Evolutionary conservation across 1,139 yeast species (phyloP), one percentile per base, ranked within the genome.

Genomic region (Debaryomyces udenii): DNA sequence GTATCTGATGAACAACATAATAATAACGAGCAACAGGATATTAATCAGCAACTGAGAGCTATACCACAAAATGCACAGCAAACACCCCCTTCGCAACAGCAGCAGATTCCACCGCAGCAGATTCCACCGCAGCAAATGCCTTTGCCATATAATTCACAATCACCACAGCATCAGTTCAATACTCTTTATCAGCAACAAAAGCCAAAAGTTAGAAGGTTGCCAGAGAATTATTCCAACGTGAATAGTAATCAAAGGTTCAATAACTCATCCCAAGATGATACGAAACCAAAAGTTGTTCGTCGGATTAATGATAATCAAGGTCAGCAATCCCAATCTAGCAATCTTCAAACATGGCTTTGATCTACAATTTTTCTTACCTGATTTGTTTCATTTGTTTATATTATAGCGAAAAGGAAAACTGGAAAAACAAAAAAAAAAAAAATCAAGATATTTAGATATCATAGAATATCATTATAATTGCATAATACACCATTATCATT

Each of bases 1-100:
- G 51, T 59, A 29, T 54, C 56, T 17, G 67, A 65, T 36, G 57
- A 56, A 6, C 68, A 63, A 40, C 68, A 62, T 38, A 44, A 53
- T 20, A 39, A 29, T 48, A 47, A 33, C 51, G 46, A 37, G 11
- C 42, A 30, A 30, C 42, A 40, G 32, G 39, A 47, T 31, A 38
- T 42, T 37, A 37, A 36, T 16, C 48, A 38, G 33, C 53, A 41
- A 34, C 47, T 37, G 30, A 26, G 28, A 26, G 49, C 33, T 39
- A 48, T 13, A 40, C 22, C 22, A 43, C 57, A 37, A 44, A 53
- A 40, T 45, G 51, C 24, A 45, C 56, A 28, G 39, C 41, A 44
- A 35, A 33, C 40, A 31, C 39, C 51, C 44, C 42, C 56, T 33
- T 52, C 53, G 38, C 56, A 52, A 46, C n/a, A n/a, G n/a, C 53